Evolutionary conservation across 2,329 filamentous ascomycete genomes (phyloP), one percentile per base, ranked within the genome.

Genomic region (Pseudogymnoascus pannorum): DNA sequence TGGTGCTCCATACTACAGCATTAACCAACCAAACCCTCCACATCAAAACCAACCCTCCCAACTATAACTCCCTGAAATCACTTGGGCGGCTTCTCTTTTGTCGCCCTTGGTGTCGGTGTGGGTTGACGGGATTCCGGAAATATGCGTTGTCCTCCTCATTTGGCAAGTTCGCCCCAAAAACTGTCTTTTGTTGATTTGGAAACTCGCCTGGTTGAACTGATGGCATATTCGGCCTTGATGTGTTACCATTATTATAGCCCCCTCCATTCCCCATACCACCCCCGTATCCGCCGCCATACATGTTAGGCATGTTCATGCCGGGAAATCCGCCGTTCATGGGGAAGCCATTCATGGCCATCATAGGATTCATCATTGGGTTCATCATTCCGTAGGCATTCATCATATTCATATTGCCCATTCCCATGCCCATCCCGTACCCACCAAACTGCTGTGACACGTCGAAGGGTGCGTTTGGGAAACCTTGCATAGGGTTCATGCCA

Each of bases 61-160:
- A 7, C 59, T 61, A 92, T 57, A 96, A 79, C 77, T 96, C 91
- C 66, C 90, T 84, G 73, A 94, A 97, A 76, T 99, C 94, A 72
- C 91, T 94, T 9, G 92, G 92, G 61, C 94, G 83, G 60, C 90
- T 85, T 68, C 91, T 82, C 66, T 88, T 85, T 69, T 91, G 87
- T 69, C 89, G 84, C 70, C 92, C 91, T 74, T 92, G 88, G 72
- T 94, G 90, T 58, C 94, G 85, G 72, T 96, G 90, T 2, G 92
- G 93, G 72, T 99, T 99, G 64, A 97, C 90, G 0, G 94, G 94
- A 74, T 96, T 93, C 62, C 94, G 85, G 73, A 97, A 95, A 76
- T 99, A 99, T 5, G 94, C 90, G 63, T 92, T 91, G 62, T 96
- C 92, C 61, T 95, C 91, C 65, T 85, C 85, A 62, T 82, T 86